Percentiles rank a stretch among this genome's conserved stretches.
Conservation (phyloP, 108 stramenopile genomes). For the Bacterosira constricta region DNA sequence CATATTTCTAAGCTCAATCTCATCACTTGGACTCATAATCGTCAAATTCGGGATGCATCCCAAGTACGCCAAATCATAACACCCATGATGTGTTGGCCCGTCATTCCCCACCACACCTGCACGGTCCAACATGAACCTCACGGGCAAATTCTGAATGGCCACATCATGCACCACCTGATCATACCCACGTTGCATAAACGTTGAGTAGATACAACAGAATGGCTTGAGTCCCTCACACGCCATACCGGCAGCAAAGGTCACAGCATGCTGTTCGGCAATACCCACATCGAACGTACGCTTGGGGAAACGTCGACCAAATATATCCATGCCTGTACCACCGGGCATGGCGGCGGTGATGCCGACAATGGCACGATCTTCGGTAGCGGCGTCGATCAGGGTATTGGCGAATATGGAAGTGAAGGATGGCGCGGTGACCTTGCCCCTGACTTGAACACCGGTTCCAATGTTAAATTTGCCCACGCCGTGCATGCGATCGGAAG, state of each 20-base stretch:
- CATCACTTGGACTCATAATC: slow-evolving; percentile 96
- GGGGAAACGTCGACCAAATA: slow-evolving; percentile 95
- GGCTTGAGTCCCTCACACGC: slow-evolving; percentile 97
- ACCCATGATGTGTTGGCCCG: slow-evolving; percentile 97
- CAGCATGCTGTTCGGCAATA: slow-evolving; percentile 98
- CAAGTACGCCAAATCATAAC: slow-evolving; percentile 92
- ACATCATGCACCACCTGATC: slow-evolving; percentile 98
- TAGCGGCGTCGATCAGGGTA: slow-evolving; percentile 88
- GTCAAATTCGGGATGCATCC: slow-evolving; percentile 94
- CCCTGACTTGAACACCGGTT: slow-evolving; percentile 91
- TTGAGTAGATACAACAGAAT: slow-evolving; percentile 96
- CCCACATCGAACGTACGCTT: slow-evolving; percentile 98
- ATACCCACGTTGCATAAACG: slow-evolving; percentile 97
- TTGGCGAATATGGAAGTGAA: slow-evolving; percentile 97
- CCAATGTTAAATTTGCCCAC: slow-evolving; percentile 96
- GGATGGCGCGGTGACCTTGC: slow-evolving; percentile 64
- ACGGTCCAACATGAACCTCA: slow-evolving; percentile 93
- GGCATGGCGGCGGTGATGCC: slow-evolving; percentile 99
- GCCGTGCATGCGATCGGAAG: slow-evolving; percentile 96
- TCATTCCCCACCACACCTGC: slow-evolving; percentile 97
- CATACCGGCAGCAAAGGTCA: slow-evolving; percentile 97
- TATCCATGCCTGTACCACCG: slow-evolving; percentile 98
- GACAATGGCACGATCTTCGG: slow-evolving; percentile 89
- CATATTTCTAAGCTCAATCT: slow-evolving; percentile 95
- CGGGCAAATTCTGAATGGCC: slow-evolving; percentile 95